Evolutionary conservation across 1,284 basidiomycete genomes (phyloP).

Genomic region (Lentinus polychrous): DNA sequence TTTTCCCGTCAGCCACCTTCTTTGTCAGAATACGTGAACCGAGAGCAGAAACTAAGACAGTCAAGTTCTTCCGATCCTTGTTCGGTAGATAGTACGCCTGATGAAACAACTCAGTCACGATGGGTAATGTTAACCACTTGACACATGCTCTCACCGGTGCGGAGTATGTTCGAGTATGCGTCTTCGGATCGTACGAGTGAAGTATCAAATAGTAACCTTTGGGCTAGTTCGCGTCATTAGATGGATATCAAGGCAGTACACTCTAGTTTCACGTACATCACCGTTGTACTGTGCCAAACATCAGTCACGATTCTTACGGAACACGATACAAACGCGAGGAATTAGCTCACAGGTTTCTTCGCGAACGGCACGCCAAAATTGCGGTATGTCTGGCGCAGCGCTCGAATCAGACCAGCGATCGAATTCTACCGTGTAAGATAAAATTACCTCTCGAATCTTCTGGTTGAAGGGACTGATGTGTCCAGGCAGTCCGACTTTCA

Average conservation of each 20-base stretch:
- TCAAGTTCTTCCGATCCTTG: conserved; percentile 15
- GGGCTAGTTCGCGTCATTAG: conserved; percentile 2
- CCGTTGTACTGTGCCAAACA: conserved; percentile 8
- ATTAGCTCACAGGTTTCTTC: conserved; percentile 11
- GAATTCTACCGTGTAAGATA: not conserved
- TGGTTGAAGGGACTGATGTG: conserved; percentile 9
- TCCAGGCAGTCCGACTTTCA: conserved; percentile 1
- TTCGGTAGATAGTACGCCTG: conserved; percentile 16
- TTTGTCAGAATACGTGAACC: conserved; percentile 11
- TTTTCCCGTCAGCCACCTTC: conserved; percentile 3
- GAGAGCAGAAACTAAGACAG: conserved; percentile 11
- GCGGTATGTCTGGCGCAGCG: conserved; percentile 8
- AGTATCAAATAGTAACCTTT: conserved; percentile 9
- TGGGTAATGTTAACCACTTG: conserved; percentile 1
- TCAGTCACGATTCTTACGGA: not conserved
- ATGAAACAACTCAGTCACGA: conserved; percentile 2
- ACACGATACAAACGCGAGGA: too few species aligned
- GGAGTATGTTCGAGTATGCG: conserved; percentile 16
- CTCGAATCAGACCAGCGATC: not conserved
- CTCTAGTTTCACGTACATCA: conserved; percentile 9
- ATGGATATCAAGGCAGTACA: not conserved
- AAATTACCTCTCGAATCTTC: conserved; percentile 12
- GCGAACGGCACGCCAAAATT: conserved; percentile 14
- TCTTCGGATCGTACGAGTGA: conserved; percentile 7
- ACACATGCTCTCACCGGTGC: conserved; percentile 9